Percentiles rank a stretch among this genome's conserved stretches.
Evolutionary conservation across 1,284 basidiomycete species (phyloP).

Genomic region (Anthracocystis walkeri): DNA sequence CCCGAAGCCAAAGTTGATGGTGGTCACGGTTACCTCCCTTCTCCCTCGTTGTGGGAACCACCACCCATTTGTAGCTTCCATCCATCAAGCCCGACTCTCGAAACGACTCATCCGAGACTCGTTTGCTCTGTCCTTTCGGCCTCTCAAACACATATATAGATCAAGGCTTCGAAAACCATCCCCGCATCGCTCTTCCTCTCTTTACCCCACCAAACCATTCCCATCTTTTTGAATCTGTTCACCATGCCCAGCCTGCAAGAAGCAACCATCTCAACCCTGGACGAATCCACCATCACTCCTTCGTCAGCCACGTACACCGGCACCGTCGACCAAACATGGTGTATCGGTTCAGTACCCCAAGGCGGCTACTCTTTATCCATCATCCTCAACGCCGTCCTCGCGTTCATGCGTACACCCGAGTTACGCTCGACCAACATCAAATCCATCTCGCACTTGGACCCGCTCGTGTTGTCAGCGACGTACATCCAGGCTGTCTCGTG

Average conservation of each 20-base stretch:
- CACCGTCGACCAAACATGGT: constrained; percentile 41
- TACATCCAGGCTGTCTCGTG: constrained; percentile 44
- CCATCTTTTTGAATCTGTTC: neutral
- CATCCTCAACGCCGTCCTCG: constrained; percentile 46
- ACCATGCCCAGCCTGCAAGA: constrained; percentile 34
- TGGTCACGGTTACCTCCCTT: too few species aligned
- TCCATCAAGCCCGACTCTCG: too few species aligned
- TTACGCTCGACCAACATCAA: constrained; percentile 26
- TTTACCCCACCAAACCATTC: neutral
- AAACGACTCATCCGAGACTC: too few species aligned
- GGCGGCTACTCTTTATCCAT: constrained; percentile 52
- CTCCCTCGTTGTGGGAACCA: too few species aligned
- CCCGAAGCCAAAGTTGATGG: too few species aligned
- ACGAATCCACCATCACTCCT: constrained; percentile 24
- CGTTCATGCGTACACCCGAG: constrained; percentile 44
- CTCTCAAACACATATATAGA: too few species aligned
- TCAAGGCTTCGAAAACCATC: neutral
- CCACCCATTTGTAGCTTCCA: too few species aligned
- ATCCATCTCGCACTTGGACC: constrained; percentile 29
- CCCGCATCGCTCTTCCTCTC: neutral
- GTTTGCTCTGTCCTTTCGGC: too few species aligned
- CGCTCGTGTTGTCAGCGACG: constrained; percentile 34
- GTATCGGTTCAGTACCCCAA: constrained; percentile 48
- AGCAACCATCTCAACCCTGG: constrained; percentile 16
- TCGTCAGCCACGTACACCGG: constrained; percentile 23